Percentiles rank a stretch among this genome's conserved stretches.
Conservation (phyloP, 371 early-diverging fungal genomes). For the Parasitella parasitica region DNA sequence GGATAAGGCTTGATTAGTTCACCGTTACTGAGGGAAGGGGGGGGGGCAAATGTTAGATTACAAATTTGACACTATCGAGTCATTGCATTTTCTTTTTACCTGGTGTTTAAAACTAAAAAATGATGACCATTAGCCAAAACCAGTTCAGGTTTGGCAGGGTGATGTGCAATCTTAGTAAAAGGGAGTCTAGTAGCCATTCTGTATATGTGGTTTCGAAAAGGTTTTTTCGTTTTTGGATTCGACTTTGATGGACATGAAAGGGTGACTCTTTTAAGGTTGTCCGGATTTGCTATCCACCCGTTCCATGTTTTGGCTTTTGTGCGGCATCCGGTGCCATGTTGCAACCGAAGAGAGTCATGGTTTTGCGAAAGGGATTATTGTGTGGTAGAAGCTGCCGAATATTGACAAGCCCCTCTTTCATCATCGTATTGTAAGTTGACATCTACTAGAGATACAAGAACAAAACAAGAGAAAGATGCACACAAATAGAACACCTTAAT, state of each 20-base stretch:
- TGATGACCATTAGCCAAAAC: conserved; percentile 61
- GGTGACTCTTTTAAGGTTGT: conserved; percentile 14
- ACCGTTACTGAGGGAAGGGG: conserved; percentile 48
- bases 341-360: too few species aligned
- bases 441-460: background rate
- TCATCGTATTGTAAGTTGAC: conserved; percentile 36
- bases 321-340: too few species aligned
- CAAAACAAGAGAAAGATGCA: background rate
- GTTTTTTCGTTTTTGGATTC: background rate
- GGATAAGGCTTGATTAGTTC: conserved; percentile 38
- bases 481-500: background rate
- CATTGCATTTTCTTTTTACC: conserved; percentile 26
- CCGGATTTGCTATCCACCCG: background rate
- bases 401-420: conserved; percentile 32
- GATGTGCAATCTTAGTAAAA: conserved; percentile 52
- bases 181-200: conserved; percentile 44
- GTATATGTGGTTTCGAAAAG: background rate
- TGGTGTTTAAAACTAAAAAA: conserved; percentile 57
- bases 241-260: background rate
- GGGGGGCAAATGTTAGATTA: background rate
- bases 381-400: conserved; percentile 5
- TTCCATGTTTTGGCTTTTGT: too few species aligned
- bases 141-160: conserved; percentile 53
- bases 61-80: background rate
- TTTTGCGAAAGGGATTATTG: background rate